Percentiles rank a stretch among this genome's conserved stretches.
phyloP scores from a whole-genome alignment of 768 basidiomycete genomes.

The Suillus bovinus region DNA sequence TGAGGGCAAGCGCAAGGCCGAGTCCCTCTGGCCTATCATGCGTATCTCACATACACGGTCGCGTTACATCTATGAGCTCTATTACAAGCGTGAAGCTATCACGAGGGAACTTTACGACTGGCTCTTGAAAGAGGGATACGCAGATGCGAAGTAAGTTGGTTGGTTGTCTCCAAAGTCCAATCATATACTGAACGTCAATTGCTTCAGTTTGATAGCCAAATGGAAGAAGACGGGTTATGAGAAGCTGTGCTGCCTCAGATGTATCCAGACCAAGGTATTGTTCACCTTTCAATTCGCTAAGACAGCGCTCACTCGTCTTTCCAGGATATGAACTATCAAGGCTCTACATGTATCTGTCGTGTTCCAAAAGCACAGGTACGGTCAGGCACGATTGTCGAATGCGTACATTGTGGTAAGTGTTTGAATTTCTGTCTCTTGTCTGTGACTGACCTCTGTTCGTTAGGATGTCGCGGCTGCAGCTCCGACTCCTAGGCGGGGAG shows the following conservation, averaged over 20 bases:
- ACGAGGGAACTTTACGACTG: slow-evolving; percentile 94
- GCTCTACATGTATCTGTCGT: slow-evolving; percentile 96
- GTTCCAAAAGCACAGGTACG: slow-evolving; percentile 95
- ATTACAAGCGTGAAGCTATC: slow-evolving; percentile 97
- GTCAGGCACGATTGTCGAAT: slow-evolving; percentile 90
- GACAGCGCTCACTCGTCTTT: not conserved
- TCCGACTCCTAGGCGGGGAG: slow-evolving; percentile 65
- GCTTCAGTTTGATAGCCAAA: slow-evolving; percentile 86
- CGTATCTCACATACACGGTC: slow-evolving; percentile 95
- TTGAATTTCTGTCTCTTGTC: slow-evolving; percentile 1
- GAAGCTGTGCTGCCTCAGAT: slow-evolving; percentile 94
- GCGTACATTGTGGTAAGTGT: slow-evolving; percentile 91
- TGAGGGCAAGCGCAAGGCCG: slow-evolving; percentile 95
- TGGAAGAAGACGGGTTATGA: slow-evolving; percentile 99
- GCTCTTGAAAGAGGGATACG: slow-evolving; percentile 96
- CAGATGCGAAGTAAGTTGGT: slow-evolving; percentile 83
- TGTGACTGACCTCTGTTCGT: slow-evolving; percentile 14
- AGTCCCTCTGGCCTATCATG: slow-evolving; percentile 98
- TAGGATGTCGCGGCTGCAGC: slow-evolving; percentile 89
- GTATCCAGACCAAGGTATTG: slow-evolving; percentile 87
- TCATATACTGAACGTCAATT: slow-evolving; percentile 11
- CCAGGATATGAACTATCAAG: slow-evolving; percentile 99
- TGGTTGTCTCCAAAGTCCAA: slow-evolving; percentile 1
- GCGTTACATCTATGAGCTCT: slow-evolving; percentile 96
- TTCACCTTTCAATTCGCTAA: slow-evolving; percentile 12